A percentile compares a stretch with the other conserved stretches of the same genome.
Evolutionary conservation across 1,139 yeast genomes (phyloP).

Genomic region (Blastobotrys ciferrii): DNA sequence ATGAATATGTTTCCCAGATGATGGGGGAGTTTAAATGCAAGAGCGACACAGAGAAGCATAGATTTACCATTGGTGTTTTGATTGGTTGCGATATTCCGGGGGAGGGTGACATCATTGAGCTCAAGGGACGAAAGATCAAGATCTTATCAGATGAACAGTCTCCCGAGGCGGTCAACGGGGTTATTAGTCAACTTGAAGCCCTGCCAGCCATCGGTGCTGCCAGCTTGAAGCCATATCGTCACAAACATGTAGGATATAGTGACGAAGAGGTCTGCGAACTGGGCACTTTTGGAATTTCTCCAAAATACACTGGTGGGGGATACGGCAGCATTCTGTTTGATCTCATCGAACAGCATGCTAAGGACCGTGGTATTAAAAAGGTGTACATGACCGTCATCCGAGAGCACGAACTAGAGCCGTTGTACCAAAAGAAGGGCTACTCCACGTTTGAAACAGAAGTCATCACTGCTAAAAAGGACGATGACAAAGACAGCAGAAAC

Average conservation of each 20-base stretch:
- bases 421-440: constrained; percentile 3
- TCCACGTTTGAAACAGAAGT: constrained; percentile 1
- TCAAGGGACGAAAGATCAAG: constrained; percentile 4
- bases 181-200: background rate
- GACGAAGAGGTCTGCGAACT: background rate
- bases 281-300: constrained; percentile 1
- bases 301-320: constrained; percentile 4
- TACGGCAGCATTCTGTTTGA: constrained; percentile 1
- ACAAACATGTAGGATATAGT: background rate
- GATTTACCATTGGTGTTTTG: constrained; percentile 1
- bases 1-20: constrained; percentile 6
- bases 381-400: constrained; percentile 3
- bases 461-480: constrained; percentile 1
- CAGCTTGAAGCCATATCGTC: constrained; percentile 3
- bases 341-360: background rate
- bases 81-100: background rate
- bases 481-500: background rate
- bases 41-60: background rate
- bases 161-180: background rate
- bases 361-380: background rate
- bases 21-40: background rate
- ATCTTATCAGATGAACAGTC: background rate
- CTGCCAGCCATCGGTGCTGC: background rate
- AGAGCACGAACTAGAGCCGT: constrained; percentile 6
- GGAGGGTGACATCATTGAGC: background rate